Percentiles rank a stretch among this genome's conserved stretches.
Conservation (phyloP, 169 alveolate genomes). For the Plasmodium coatneyi region DNA sequence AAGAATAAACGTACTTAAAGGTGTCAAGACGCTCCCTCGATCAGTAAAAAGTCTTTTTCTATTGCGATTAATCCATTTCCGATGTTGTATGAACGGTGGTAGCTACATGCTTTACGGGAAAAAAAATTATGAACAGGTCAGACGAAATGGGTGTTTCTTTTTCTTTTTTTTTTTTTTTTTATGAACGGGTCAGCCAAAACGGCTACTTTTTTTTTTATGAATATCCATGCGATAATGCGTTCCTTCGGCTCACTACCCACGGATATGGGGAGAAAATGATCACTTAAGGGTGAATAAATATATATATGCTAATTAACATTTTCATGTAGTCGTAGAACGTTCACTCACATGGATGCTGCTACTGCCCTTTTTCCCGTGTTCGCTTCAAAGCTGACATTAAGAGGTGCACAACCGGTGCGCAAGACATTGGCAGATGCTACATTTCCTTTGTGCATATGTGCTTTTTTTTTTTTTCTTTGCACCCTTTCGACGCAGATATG, state of each 20-base stretch:
- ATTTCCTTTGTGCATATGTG: neutral
- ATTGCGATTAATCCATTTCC: neutral
- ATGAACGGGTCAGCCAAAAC: neutral
- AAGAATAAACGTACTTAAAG: neutral
- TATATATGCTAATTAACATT: neutral
- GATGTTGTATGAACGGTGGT: slow-evolving; percentile 3
- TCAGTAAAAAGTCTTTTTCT: neutral
- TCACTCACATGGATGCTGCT: neutral
- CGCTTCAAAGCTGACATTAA: neutral
- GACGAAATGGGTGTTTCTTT: neutral
- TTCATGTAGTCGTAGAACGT: neutral
- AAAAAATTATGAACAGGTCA: neutral
- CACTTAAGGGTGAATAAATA: neutral
- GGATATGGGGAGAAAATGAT: neutral
- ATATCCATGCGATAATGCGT: neutral
- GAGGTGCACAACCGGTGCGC: neutral
- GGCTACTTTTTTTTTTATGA: neutral
- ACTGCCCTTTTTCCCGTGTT: neutral
- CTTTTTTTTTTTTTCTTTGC: neutral
- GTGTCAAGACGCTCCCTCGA: neutral
- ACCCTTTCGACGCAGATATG: neutral
- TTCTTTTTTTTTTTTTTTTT: neutral
- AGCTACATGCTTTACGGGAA: neutral
- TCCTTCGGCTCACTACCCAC: neutral
- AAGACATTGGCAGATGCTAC: neutral